Base-by-base conservation (phyloP, 768 basidiomycete genomes). In the Boletus reticuloceps region DNA sequence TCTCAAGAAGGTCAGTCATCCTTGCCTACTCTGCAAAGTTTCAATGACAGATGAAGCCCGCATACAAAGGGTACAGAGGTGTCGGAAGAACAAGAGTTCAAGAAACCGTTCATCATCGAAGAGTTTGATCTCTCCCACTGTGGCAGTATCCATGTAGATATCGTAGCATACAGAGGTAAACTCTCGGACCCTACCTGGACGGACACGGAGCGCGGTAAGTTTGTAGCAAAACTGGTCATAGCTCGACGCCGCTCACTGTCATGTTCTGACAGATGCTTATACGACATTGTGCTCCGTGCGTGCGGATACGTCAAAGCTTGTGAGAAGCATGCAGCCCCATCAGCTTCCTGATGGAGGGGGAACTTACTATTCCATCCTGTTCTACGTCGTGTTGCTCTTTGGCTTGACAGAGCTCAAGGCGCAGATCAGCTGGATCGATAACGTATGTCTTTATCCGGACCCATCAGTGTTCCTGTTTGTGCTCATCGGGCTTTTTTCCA, bases 401-500 rank as follows among this genome's bases (percentile, higher is more conserved):
- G 82, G 81, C 1, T 60, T 78, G 32, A 82, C 80, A 12, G 82
- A 83, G 50, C 58, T 82, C 50, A 76, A 76, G 63, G 80, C 81
- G 0, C 77, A 80, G 48, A 73, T 82, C n/a, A 69, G 72, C 10
- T 83, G 81, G 79, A 64, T 65, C 7, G 52, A 59, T 22, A 17
- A 73, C 31, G 79, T 79, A 65, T 16, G 74, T 75, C 54, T 36
- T n/a, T 45, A n/a, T 10, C 2, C 13, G 27, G 5, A 36, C 13
- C 13, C 29, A 11, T 14, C 5, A 11, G 12, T 20, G 3, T 7
- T 9, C 11, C 17, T 22, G 9, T n/a, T 31, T 13, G 27, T 16
- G 9, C 47, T 63, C 3, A 61, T 25, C 22, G 9, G 5, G 2
- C 41, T 25, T 32, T 25, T 32, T 16, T 20, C 14, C n/a, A 5